Base-by-base conservation (phyloP, 345 rosid species). In the Orychophragmus violaceus region DNA sequence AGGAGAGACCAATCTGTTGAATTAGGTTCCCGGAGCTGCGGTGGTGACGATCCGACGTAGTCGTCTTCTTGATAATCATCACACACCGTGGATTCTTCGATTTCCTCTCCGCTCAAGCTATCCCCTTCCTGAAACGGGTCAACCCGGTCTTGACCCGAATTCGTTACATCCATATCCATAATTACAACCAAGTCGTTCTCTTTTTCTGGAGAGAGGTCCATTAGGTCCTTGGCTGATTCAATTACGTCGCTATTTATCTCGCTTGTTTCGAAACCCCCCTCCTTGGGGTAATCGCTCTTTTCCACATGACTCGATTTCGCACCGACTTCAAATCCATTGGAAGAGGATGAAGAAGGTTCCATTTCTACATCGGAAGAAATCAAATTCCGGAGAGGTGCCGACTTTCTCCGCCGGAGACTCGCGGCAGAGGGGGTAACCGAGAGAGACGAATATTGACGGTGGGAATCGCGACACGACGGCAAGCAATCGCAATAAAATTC, bases 401-500 rank as follows among this genome's bases (percentile, higher is more conserved):
- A 33, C 5, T 49, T 66, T 21, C 89, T 59, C 22, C 77, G 78
- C 1, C 83, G 82, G 33, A 82, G 79, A 28, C 42, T 28, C 28
- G 78, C 27, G 50, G 70, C 60, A 32, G 77, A 50, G 62, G 80
- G 55, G 35, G 57, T 16, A 30, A 5, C 19, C 25, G 32, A 39
- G 45, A 12, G 59, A 67, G 62, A 44, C 63, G 30, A 81, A 74
- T 5, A 66, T 10, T 58, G 77, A 71, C 21, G 59, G 74, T 14
- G 70, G 74, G n/a, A 80, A 69, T 74, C 68, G 62, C 29, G 70
- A 75, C 29, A 61, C n/a, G 17, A 18, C 24, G 39, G 33, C 3
- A 60, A 24, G 80, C 82, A 80, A 59, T 84, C 90, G 77, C 74
- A 39, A 32, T 80, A 82, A 1, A 81, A 80, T 58, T 86, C 88